Conservation (phyloP, 805 yeast genomes). For the Debaryomyces tyrocola region DNA sequence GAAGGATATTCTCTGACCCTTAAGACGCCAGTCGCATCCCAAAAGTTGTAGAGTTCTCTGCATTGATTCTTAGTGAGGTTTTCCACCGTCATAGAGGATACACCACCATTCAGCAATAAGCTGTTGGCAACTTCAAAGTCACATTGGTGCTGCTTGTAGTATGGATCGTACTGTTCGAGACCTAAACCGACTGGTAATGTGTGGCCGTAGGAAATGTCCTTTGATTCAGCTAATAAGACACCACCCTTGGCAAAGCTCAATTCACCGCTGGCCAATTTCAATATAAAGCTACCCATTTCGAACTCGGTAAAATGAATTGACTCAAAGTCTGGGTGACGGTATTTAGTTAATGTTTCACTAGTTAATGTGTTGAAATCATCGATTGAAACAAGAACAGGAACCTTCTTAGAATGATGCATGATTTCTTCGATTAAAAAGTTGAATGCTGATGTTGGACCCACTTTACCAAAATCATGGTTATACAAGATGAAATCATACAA, state of each 20-base stretch:
- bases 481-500: slow-evolving; percentile 46
- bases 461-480: slow-evolving; percentile 39
- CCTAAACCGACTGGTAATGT: slow-evolving; percentile 66
- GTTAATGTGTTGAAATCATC: slow-evolving; percentile 72
- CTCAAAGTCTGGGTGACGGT: slow-evolving; percentile 55
- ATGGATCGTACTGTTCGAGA: slow-evolving; percentile 52
- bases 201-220: slow-evolving; percentile 48
- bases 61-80: slow-evolving; percentile 32
- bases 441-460: slow-evolving; percentile 47
- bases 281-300: slow-evolving; percentile 59
- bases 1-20: slow-evolving; percentile 33
- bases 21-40: slow-evolving; percentile 31
- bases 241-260: slow-evolving; percentile 59
- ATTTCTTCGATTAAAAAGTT: slow-evolving; percentile 57
- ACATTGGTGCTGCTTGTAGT: slow-evolving; percentile 47
- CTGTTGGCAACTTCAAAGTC: slow-evolving; percentile 56
- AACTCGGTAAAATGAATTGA: slow-evolving; percentile 60
- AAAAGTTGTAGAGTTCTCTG: slow-evolving; percentile 30
- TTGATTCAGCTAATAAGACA: slow-evolving; percentile 61
- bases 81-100: slow-evolving; percentile 23
- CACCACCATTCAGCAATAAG: slow-evolving; percentile 39
- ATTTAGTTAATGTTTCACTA: slow-evolving; percentile 54
- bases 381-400: slow-evolving; percentile 66
- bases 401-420: slow-evolving; percentile 39
- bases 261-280: slow-evolving; percentile 56